Evolutionary conservation across 2,329 filamentous ascomycete genomes (phyloP).

Genomic region (Exophiala aquamarina): DNA sequence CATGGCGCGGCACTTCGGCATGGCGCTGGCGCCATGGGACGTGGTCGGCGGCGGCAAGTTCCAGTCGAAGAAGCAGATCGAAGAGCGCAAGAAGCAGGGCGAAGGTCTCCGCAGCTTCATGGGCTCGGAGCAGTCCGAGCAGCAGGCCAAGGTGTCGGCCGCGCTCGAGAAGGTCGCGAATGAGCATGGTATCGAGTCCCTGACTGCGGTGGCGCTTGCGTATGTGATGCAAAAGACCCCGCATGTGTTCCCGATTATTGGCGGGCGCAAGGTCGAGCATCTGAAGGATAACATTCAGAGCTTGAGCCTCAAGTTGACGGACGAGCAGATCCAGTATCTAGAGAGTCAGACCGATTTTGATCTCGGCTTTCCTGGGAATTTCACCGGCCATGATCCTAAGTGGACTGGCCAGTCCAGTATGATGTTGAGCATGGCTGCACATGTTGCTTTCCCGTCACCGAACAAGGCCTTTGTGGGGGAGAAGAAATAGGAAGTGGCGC

Average conservation of each 20-base stretch:
- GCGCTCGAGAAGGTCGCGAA: conserved; percentile 24
- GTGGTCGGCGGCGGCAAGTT: conserved; percentile 53
- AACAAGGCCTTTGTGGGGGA: neutral
- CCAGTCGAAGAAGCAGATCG: conserved; percentile 41
- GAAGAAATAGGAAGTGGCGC: too few species aligned
- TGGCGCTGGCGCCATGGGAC: conserved; percentile 60
- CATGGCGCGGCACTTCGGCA: conserved; percentile 62
- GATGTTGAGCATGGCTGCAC: conserved; percentile 4
- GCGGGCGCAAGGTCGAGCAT: conserved; percentile 54
- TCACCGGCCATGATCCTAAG: conserved; percentile 27
- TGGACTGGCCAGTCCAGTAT: conserved; percentile 7
- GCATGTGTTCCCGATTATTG: conserved; percentile 56
- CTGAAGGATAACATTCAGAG: conserved; percentile 58
- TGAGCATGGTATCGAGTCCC: conserved; percentile 27
- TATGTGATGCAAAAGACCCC: conserved; percentile 54
- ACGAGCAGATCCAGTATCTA: conserved; percentile 56
- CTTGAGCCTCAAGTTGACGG: conserved; percentile 49
- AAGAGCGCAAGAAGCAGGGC: conserved; percentile 30
- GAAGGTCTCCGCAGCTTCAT: conserved; percentile 40
- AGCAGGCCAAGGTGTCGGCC: conserved; percentile 23
- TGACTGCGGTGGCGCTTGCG: conserved; percentile 42
- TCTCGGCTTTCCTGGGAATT: conserved; percentile 54
- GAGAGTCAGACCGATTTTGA: conserved; percentile 56
- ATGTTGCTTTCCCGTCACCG: neutral
- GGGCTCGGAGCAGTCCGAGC: conserved; percentile 32